phyloP scores from a whole-genome alignment of 352 stramenopile genomes.

The Pythium pectinolyticum region DNA sequence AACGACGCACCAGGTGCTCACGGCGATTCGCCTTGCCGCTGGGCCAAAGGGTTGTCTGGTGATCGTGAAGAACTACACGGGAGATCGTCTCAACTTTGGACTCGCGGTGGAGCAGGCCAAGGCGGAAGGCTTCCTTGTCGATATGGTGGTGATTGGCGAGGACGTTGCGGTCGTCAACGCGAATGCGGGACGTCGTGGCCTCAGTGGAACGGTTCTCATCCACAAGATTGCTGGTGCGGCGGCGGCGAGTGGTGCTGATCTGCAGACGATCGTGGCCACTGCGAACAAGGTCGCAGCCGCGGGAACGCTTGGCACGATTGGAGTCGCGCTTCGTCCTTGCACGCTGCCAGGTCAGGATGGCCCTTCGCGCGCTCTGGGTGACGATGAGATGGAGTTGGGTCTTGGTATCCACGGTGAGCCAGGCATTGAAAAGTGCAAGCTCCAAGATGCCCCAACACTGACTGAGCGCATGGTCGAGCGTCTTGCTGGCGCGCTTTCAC shows the following conservation, averaged over 20 bases:
- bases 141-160: slow-evolving; percentile 97
- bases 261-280: slow-evolving; percentile 74
- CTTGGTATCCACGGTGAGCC: slow-evolving; percentile 96
- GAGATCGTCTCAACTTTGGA: slow-evolving; percentile 98
- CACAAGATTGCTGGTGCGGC: slow-evolving; percentile 96
- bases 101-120: slow-evolving; percentile 96
- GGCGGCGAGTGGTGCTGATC: slow-evolving; percentile 66
- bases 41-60: slow-evolving; percentile 90
- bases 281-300: slow-evolving; percentile 59
- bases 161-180: slow-evolving; percentile 91
- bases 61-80: slow-evolving; percentile 99
- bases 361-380: slow-evolving; percentile 54
- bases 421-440: slow-evolving; percentile 60
- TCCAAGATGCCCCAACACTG: slow-evolving; percentile 49
- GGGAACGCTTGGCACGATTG: slow-evolving; percentile 91
- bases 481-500: slow-evolving; percentile 46
- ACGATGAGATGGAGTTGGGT: slow-evolving; percentile 91
- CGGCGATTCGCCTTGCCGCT: slow-evolving; percentile 90
- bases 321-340: slow-evolving; percentile 93
- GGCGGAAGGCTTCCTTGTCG: slow-evolving; percentile 84
- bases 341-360: slow-evolving; percentile 89
- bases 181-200: slow-evolving; percentile 95
- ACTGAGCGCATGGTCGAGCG: slow-evolving; percentile 56
- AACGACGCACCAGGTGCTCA: slow-evolving; percentile 91
- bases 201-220: slow-evolving; percentile 96